Conservation (phyloP, 306 rosid species). For the Begonia loranthoides region DNA sequence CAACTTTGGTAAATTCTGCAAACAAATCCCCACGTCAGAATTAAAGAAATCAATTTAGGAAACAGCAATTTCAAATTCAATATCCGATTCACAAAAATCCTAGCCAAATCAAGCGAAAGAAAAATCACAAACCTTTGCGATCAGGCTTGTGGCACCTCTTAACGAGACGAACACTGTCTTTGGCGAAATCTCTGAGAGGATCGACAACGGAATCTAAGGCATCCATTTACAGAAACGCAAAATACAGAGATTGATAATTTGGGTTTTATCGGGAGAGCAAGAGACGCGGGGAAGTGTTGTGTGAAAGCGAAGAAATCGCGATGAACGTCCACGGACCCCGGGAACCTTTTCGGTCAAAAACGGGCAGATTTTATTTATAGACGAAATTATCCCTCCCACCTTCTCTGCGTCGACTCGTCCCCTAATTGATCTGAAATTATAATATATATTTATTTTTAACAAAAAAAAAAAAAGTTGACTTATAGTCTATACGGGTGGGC, state of each 20-base stretch:
- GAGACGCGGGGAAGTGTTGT: too few relatives aligned
- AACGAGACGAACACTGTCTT: constrained; percentile 17
- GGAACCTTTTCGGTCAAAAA: too few relatives aligned
- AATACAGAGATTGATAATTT: not conserved
- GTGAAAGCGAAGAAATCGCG: not conserved
- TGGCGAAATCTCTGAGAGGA: constrained; percentile 19
- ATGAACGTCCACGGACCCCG: not conserved
- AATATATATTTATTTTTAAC: too few relatives aligned
- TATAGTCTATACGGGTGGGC: too few relatives aligned
- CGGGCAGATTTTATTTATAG: too few relatives aligned
- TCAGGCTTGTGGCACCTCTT: constrained; percentile 20
- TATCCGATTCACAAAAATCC: not conserved
- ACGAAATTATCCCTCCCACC: too few relatives aligned
- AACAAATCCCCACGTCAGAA: not conserved
- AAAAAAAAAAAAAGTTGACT: too few relatives aligned
- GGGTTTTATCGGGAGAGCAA: not conserved
- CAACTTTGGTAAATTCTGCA: constrained; percentile 17
- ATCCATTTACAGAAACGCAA: constrained; percentile 8
- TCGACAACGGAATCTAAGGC: constrained; percentile 17
- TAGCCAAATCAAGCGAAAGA: not conserved
- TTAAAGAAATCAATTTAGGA: too few relatives aligned
- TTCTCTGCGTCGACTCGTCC: too few relatives aligned
- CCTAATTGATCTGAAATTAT: too few relatives aligned
- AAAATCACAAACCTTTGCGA: constrained; percentile 8
- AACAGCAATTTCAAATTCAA: not conserved